These are phyloP conservation scores for Durusdinium trenchii DNA, from an alignment of 73 alveolate genomes.

Conservation along the genomic window DNA sequence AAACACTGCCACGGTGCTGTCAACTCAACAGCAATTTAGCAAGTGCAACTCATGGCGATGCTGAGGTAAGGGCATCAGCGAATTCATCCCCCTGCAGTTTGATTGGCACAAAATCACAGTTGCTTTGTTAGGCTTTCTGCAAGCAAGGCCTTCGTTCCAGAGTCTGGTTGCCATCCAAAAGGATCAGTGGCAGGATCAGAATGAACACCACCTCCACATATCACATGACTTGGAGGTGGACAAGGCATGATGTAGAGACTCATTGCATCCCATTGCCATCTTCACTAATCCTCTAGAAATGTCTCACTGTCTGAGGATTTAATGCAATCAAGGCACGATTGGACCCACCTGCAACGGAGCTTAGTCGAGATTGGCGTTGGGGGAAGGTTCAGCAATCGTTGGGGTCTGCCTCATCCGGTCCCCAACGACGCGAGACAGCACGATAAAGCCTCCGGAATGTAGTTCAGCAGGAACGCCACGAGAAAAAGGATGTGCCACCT, in stretches of 20 bases:
- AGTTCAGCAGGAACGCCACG: constrained; percentile 49
- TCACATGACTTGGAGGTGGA: not conserved
- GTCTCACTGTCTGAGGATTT: not conserved
- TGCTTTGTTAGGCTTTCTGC: not conserved
- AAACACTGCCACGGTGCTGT: not conserved
- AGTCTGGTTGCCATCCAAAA: constrained; percentile 74
- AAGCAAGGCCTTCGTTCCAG: constrained; percentile 18
- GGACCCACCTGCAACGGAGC: constrained; percentile 68
- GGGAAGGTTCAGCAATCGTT: too few relatives aligned
- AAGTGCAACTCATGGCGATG: not conserved
- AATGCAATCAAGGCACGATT: not conserved
- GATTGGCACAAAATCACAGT: not conserved
- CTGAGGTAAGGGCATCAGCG: constrained; percentile 3
- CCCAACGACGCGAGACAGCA: not conserved
- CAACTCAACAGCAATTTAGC: not conserved
- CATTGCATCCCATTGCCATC: not conserved
- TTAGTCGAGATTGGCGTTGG: too few relatives aligned
- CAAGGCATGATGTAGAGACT: not conserved
- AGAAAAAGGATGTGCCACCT: constrained; percentile 72
- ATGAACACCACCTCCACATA: constrained; percentile 21
- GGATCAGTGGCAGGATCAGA: constrained; percentile 39
- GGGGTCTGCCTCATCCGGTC: too few relatives aligned
- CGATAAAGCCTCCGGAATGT: constrained; percentile 34
- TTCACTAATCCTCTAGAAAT: not conserved
- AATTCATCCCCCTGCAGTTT: constrained; percentile 56